Base-by-base conservation (phyloP, 2,329 filamentous ascomycete species). In the Pseudocercospora fuligena region DNA sequence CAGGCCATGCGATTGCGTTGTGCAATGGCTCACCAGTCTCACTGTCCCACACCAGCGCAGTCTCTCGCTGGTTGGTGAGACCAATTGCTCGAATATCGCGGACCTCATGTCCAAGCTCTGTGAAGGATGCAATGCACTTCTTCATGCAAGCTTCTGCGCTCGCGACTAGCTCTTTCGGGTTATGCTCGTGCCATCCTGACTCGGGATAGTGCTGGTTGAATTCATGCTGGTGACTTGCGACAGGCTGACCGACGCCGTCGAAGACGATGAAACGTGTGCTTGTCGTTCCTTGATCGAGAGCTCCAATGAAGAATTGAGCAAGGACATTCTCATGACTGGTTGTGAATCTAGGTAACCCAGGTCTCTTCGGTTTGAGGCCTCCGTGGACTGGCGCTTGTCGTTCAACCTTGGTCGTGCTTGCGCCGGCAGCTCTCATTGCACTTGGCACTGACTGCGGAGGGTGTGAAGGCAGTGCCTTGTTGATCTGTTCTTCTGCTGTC, bases 221-320 rank as follows among this genome's bases (percentile, higher is more conserved):
- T 78, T 96, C 92, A 70, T 94, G 89, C 81, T 97, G 93, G 77
- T 97, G 92, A 73, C 89, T 90, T 49, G 91, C 92, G 49, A 95
- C 87, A 3, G 92, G 91, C 64, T 90, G 88, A 60, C 93, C 93
- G 36, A 87, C 82, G 70, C 88, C 88, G 79, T 97, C 89, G 82
- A 97, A 97, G 77, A 97, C 94, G 73, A 97, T 87, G 80, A 97
- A 97, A 49, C 93, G 88, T 46, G 93, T 92, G 66, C 91, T 94
- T 29, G 93, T 97, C 12, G 93, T 97, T 66, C 93, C 93, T 76
- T 96, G 92, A 77, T 97, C 93, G 76, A 97, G 94, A 70, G 91
- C 92, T 66, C 93, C 93, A 69, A 97, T 90, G 75, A 92, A 97
- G 82, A 87, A 74, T 40, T 72, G 68, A n/a, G 72, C 66, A 7